These are phyloP conservation scores for Dicorynia guianensis DNA, from an alignment of 306 rosid species.

Conservation along the genomic window DNA sequence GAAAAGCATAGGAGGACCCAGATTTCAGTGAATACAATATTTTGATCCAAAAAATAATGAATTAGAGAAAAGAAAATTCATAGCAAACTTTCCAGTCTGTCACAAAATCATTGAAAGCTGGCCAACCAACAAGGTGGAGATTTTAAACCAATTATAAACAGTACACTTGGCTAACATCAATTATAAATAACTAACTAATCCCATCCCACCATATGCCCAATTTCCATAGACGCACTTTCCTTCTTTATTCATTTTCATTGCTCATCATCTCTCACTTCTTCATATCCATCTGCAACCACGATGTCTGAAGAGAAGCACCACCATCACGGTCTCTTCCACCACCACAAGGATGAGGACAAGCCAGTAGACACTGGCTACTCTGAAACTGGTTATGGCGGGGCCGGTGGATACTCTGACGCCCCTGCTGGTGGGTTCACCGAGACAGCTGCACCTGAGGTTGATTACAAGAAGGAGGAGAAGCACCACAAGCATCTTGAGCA, in stretches of 20 bases:
- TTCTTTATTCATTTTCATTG: neutral
- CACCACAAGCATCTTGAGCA: slow-evolving; percentile 78
- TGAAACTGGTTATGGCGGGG: neutral
- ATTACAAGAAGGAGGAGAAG: slow-evolving; percentile 73
- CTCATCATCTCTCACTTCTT: neutral
- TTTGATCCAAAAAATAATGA: neutral
- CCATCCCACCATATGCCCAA: slow-evolving; percentile 17
- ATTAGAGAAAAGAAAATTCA: neutral
- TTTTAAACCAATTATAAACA: slow-evolving; percentile 2
- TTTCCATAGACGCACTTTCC: neutral
- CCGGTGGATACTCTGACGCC: neutral
- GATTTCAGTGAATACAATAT: neutral
- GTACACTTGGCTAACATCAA: neutral
- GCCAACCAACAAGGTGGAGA: slow-evolving; percentile 36
- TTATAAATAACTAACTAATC: slow-evolving; percentile 39
- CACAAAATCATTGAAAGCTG: slow-evolving; percentile 20
- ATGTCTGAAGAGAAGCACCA: slow-evolving; percentile 76
- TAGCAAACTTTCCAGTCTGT: neutral
- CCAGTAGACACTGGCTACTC: slow-evolving; percentile 17
- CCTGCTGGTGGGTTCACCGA: slow-evolving; percentile 24
- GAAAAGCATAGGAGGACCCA: neutral
- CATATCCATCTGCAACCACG: neutral
- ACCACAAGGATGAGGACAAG: slow-evolving; percentile 52
- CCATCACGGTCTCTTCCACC: slow-evolving; percentile 55
- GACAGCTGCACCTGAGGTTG: slow-evolving; percentile 37